A percentile compares a stretch with the other conserved stretches of the same genome.
These are phyloP conservation scores for Conticribra guillardii DNA, from an alignment of 108 stramenopile genomes.

Conservation along the genomic window DNA sequence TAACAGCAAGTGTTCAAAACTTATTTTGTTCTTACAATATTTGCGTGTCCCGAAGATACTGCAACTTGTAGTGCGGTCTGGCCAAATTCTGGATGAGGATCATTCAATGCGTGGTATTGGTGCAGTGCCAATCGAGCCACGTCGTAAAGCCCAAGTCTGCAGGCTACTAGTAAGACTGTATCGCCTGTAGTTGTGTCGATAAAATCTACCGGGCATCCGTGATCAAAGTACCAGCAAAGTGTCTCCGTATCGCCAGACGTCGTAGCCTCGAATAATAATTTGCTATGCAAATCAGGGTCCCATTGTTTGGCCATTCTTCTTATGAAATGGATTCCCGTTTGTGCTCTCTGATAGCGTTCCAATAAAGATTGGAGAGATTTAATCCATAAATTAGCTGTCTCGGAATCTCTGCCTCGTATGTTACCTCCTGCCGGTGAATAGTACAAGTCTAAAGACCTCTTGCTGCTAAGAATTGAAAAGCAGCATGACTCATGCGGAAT, in stretches of 20 bases:
- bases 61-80: slow-evolving; percentile 53
- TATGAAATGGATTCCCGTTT: not conserved
- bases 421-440: slow-evolving; percentile 13
- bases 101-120: slow-evolving; percentile 64
- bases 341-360: slow-evolving; percentile 2
- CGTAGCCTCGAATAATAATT: slow-evolving; percentile 32
- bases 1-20: too few relatives aligned
- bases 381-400: slow-evolving; percentile 14
- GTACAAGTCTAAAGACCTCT: slow-evolving; percentile 38
- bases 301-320: not conserved
- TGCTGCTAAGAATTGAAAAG: slow-evolving; percentile 22
- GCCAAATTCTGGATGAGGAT: slow-evolving; percentile 73
- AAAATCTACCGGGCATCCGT: slow-evolving; percentile 41
- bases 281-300: slow-evolving; percentile 16
- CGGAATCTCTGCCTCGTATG: slow-evolving; percentile 5
- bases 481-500: slow-evolving; percentile 33
- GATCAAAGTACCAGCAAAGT: slow-evolving; percentile 39
- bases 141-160: slow-evolving; percentile 59
- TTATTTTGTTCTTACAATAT: too few relatives aligned
- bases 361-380: slow-evolving; percentile 20
- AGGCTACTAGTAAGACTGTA: slow-evolving; percentile 65
- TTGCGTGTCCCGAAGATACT: slow-evolving; percentile 57
- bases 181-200: slow-evolving; percentile 51
- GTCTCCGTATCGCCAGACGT: slow-evolving; percentile 17
- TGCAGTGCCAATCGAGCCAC: slow-evolving; percentile 51